Evolutionary conservation across 2,329 filamentous ascomycete species (phyloP).

Genomic region (Fusarium siculi): DNA sequence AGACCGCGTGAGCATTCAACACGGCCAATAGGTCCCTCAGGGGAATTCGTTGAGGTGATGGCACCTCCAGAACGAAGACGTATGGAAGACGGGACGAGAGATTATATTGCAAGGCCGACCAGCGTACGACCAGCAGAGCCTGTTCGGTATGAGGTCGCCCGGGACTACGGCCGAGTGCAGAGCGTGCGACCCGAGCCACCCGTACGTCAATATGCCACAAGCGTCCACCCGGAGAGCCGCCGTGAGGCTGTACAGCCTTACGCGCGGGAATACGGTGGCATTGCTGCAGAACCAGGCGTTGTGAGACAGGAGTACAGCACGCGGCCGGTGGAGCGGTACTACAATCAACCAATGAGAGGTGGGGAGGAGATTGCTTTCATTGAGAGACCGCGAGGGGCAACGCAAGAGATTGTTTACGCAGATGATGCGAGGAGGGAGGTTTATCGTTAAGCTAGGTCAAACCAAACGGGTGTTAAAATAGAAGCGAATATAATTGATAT

Average conservation of each 20-base stretch:
- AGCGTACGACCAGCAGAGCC: constrained; percentile 67
- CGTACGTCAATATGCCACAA: constrained; percentile 44
- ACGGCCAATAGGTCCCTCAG: constrained; percentile 56
- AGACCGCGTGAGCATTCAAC: constrained; percentile 68
- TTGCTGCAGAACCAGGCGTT: constrained; percentile 40
- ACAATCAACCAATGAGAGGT: constrained; percentile 50
- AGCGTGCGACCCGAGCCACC: constrained; percentile 54
- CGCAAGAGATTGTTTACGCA: constrained; percentile 59
- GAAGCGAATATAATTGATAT: background rate
- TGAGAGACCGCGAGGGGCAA: constrained; percentile 54
- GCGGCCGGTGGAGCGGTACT: constrained; percentile 57
- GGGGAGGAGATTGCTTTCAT: constrained; percentile 57
- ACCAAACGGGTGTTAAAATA: background rate
- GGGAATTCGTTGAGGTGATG: constrained; percentile 62
- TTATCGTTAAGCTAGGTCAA: constrained; percentile 45
- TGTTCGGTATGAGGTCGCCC: constrained; percentile 54
- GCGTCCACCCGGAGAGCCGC: constrained; percentile 44
- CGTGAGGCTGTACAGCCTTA: constrained; percentile 48
- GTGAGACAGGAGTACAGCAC: constrained; percentile 52
- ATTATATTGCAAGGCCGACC: constrained; percentile 64
- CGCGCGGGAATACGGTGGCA: constrained; percentile 45
- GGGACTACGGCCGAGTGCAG: constrained; percentile 57
- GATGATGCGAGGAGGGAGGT: constrained; percentile 53
- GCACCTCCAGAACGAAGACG: constrained; percentile 53
- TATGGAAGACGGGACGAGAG: constrained; percentile 60